Base-by-base conservation (phyloP, 495 filamentous ascomycete species). In the Aspergillus indologenus region DNA sequence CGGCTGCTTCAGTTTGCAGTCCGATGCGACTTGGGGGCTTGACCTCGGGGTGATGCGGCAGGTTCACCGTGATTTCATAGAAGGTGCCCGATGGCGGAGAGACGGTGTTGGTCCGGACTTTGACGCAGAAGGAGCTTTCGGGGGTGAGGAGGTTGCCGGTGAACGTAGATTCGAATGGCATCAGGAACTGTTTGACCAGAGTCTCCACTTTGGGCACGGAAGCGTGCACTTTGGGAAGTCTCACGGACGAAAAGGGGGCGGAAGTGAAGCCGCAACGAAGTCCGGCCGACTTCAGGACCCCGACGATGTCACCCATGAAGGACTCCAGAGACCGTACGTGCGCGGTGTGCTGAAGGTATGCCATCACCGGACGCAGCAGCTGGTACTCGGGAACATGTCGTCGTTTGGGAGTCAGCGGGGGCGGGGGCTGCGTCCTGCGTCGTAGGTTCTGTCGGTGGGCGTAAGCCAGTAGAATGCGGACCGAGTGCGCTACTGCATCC, bases 391-490 rank as follows among this genome's bases (percentile, higher is more conserved):
- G 81, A 2, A 70, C 66, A 8, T 76, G 57, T 47, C 77, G 77
- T 54, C 76, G 84, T 42, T 71, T 70, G 6, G 72, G 74, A 2
- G 77, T 78, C n/a, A 88, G 67, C 0, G 87, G 83, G 0, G 79
- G 79, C 19, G 88, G 85, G 0, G 78, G 69, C 58, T 85, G 82
- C 7, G 83, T 86, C 43, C 90, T 81, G 3, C 79, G 81, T 14
- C 78, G 77, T 14, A 88, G 76, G 45, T 85, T 90, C 59, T 87
- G 81, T 20, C 85, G 79, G 67, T 95, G 89, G 11, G 86, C 81
- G 60, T 89, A 84, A 26, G 81, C 80, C n/a, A 93, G 82, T 4
- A 92, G 79, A 43, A 93, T 79, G 18, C 86, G 83, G 15, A 91
- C 79, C 0, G 82, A 79, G 58, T 85, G 71, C 5, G 77, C 79